These are phyloP conservation scores for Discostella stelligera DNA, from an alignment of 352 stramenopile genomes.

Conservation along the genomic window DNA sequence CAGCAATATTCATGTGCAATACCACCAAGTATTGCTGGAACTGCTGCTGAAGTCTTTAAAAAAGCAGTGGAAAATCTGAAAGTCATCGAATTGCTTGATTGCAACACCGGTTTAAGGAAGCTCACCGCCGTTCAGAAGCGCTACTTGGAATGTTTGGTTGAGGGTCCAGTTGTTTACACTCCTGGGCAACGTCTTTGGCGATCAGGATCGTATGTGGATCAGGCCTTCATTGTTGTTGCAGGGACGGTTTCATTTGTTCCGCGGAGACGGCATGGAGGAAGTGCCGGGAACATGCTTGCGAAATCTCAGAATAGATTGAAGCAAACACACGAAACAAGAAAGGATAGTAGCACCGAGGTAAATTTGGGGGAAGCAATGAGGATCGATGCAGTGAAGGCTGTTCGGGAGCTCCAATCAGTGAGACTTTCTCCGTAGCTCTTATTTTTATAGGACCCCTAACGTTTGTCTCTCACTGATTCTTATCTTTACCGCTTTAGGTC, in stretches of 20 bases:
- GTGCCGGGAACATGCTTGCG: constrained; percentile 15
- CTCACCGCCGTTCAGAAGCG: constrained; percentile 78
- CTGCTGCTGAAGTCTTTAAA: constrained; percentile 27
- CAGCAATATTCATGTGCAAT: constrained; percentile 40
- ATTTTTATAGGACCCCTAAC: background rate
- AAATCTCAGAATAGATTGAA: constrained; percentile 25
- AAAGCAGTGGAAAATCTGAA: constrained; percentile 64
- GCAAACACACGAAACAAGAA: constrained; percentile 37
- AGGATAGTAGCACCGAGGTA: constrained; percentile 1
- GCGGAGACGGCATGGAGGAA: constrained; percentile 56
- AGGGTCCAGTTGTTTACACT: constrained; percentile 64
- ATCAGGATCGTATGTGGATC: constrained; percentile 66
- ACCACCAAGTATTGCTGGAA: constrained; percentile 27
- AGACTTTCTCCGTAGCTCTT: constrained; percentile 12
- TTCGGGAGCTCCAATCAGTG: constrained; percentile 53
- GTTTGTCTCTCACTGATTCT: constrained; percentile 10
- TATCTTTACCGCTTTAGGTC: background rate
- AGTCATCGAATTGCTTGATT: constrained; percentile 72
- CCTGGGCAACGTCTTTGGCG: constrained; percentile 74
- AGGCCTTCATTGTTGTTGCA: constrained; percentile 75
- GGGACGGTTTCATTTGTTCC: constrained; percentile 77
- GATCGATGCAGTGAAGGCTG: constrained; percentile 47
- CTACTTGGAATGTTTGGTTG: constrained; percentile 75
- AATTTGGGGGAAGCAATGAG: constrained; percentile 49
- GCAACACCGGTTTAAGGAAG: constrained; percentile 74